phyloP scores from a whole-genome alignment of 106 monocot genomes.

The Acorus calamus region DNA sequence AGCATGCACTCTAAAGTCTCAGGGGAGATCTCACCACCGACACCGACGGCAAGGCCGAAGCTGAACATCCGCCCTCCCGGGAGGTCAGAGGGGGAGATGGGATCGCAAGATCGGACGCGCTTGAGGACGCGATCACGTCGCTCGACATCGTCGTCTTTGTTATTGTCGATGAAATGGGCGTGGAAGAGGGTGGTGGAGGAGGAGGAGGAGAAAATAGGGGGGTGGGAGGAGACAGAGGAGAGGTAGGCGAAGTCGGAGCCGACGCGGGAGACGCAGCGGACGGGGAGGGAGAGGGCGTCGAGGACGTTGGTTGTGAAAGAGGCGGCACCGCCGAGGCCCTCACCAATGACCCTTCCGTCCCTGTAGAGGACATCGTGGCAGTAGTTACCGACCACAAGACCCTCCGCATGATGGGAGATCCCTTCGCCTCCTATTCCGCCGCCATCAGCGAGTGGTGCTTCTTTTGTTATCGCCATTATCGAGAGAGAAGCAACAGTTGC shows the following conservation, averaged over 20 bases:
- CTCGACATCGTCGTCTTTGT: neutral
- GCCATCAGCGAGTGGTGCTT: too few species aligned
- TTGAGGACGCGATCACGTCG: conserved; percentile 47
- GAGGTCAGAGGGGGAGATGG: conserved; percentile 61
- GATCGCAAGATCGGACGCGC: conserved; percentile 61
- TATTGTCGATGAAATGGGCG: conserved; percentile 37
- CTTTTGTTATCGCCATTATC: too few species aligned
- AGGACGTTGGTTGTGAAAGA: conserved; percentile 86
- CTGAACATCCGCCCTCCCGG: conserved; percentile 24
- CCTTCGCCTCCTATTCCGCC: too few species aligned
- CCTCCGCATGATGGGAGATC: neutral
- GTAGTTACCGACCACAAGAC: conserved; percentile 74
- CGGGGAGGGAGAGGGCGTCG: conserved; percentile 25
- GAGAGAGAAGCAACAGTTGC: too few species aligned
- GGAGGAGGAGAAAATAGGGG: conserved; percentile 28
- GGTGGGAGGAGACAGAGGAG: conserved; percentile 15
- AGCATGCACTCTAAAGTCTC: conserved; percentile 56
- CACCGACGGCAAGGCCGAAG: conserved; percentile 79
- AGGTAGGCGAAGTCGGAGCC: conserved; percentile 53
- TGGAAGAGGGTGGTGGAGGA: conserved; percentile 71
- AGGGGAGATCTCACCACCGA: conserved; percentile 74
- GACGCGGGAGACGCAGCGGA: conserved; percentile 51
- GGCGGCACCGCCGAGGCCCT: conserved; percentile 73
- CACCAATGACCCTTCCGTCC: conserved; percentile 32
- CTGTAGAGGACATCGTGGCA: conserved; percentile 87